Evolutionary conservation across 2,329 filamentous ascomycete genomes (phyloP).

Genomic region (Diaporthe citriasiana): DNA sequence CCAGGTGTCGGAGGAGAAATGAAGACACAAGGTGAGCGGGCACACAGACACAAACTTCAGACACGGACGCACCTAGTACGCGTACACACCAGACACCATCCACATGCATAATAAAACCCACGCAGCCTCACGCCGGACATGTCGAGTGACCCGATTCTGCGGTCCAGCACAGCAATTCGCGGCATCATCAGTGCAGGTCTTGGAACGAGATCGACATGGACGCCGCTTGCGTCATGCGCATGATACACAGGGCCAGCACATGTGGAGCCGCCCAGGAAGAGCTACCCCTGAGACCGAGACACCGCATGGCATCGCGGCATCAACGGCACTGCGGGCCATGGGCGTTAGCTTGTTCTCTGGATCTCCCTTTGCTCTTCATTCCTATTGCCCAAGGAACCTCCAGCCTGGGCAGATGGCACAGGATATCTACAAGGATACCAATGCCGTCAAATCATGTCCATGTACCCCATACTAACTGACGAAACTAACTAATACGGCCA

Average conservation of each 20-base stretch:
- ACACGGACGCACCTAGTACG: background rate
- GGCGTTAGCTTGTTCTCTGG: background rate
- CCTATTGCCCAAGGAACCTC: background rate
- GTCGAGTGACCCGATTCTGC: slow-evolving; percentile 9
- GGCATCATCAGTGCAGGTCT: background rate
- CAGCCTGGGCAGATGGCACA: background rate
- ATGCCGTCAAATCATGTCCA: background rate
- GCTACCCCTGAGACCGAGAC: slow-evolving; percentile 21
- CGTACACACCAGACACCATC: background rate
- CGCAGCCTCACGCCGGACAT: too few relatives aligned
- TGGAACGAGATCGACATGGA: slow-evolving; percentile 2
- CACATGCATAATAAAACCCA: background rate
- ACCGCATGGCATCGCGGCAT: background rate
- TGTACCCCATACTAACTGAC: too few relatives aligned
- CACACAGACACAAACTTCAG: slow-evolving; percentile 18
- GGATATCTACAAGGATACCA: background rate
- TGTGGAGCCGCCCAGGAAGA: background rate
- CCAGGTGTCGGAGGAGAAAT: background rate
- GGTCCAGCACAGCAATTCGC: background rate
- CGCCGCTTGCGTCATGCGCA: slow-evolving; percentile 31
- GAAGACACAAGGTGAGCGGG: background rate
- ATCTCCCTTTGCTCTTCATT: background rate
- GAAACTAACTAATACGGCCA: too few relatives aligned
- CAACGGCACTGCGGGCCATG: background rate
- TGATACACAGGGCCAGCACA: slow-evolving; percentile 13